phyloP scores from a whole-genome alignment of 495 filamentous ascomycete species.

The Pyrenula aspistea region DNA sequence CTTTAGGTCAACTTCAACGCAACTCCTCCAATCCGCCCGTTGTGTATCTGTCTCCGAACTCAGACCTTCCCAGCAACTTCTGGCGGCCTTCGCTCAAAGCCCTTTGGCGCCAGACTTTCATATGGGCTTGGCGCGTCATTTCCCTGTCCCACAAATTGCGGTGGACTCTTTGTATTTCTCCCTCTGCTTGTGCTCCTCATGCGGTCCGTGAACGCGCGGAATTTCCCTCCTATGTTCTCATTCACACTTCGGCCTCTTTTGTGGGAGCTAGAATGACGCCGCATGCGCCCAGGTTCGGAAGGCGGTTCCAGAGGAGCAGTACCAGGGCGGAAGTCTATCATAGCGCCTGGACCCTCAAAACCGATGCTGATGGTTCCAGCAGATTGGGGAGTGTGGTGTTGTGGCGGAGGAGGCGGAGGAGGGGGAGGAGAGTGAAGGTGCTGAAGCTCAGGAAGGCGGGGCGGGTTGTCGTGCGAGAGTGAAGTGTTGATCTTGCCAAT shows the following conservation, averaged over 20 bases:
- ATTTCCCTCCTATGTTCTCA: slow-evolving; percentile 51
- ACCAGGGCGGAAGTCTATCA: slow-evolving; percentile 23
- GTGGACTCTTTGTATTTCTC: slow-evolving; percentile 14
- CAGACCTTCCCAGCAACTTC: not conserved
- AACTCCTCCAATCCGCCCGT: not conserved
- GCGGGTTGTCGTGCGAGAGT: slow-evolving; percentile 31
- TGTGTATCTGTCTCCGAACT: not conserved
- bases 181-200: slow-evolving; percentile 58
- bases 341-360: slow-evolving; percentile 43
- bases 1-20: not conserved
- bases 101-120: slow-evolving; percentile 36
- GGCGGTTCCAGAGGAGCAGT: slow-evolving; percentile 23
- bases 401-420: slow-evolving; percentile 31
- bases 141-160: slow-evolving; percentile 5
- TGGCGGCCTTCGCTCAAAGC: not conserved
- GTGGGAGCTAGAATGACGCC: slow-evolving; percentile 42
- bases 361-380: slow-evolving; percentile 59
- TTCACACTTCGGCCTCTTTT: slow-evolving; percentile 53
- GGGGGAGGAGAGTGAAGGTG: slow-evolving; percentile 64
- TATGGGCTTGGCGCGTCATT: slow-evolving; percentile 37
- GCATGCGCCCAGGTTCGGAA: slow-evolving; percentile 9
- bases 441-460: slow-evolving; percentile 71
- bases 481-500: slow-evolving; percentile 13
- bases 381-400: slow-evolving; percentile 27
- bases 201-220: slow-evolving; percentile 54